Evolutionary conservation across 2,329 filamentous ascomycete genomes (phyloP).

Genomic region (Diaporthe sp.): DNA sequence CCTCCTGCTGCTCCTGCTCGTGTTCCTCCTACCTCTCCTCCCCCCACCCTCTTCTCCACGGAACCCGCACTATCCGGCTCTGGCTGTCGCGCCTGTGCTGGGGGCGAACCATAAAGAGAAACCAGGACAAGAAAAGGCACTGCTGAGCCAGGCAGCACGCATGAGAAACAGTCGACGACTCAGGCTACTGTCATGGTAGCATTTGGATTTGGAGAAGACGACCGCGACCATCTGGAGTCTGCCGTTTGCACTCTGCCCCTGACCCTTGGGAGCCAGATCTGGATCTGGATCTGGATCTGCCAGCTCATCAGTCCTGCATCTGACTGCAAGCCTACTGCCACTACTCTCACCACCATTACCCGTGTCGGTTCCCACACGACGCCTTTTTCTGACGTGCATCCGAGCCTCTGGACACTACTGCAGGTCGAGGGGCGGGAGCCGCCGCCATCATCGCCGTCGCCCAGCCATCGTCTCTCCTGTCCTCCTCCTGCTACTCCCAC

Average conservation of each 20-base stretch:
- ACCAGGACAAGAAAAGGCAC: not conserved
- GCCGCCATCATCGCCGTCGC: not conserved
- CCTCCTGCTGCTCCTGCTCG: not conserved
- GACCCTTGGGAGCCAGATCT: conserved; percentile 18
- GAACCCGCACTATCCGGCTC: not conserved
- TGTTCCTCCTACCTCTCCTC: not conserved
- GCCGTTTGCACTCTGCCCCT: conserved; percentile 26
- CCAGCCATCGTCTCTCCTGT: not conserved
- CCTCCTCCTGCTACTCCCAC: not conserved
- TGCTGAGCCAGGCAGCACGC: not conserved
- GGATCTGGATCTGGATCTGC: conserved; percentile 18
- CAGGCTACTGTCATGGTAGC: conserved; percentile 24
- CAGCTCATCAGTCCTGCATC: not conserved
- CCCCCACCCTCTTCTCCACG: not conserved
- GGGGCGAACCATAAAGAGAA: not conserved
- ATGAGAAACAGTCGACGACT: conserved; percentile 6
- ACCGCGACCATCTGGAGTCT: conserved; percentile 15
- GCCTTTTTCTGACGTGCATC: conserved; percentile 26
- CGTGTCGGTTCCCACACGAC: not conserved
- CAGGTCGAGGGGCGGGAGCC: conserved; percentile 13
- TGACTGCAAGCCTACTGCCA: conserved; percentile 1
- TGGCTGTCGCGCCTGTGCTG: not conserved
- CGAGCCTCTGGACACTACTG: conserved; percentile 24
- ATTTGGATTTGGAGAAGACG: conserved; percentile 19
- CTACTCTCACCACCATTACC: not conserved